phyloP scores from a whole-genome alignment of 2,329 filamentous ascomycete genomes.

The Apiospora malaysiana region DNA sequence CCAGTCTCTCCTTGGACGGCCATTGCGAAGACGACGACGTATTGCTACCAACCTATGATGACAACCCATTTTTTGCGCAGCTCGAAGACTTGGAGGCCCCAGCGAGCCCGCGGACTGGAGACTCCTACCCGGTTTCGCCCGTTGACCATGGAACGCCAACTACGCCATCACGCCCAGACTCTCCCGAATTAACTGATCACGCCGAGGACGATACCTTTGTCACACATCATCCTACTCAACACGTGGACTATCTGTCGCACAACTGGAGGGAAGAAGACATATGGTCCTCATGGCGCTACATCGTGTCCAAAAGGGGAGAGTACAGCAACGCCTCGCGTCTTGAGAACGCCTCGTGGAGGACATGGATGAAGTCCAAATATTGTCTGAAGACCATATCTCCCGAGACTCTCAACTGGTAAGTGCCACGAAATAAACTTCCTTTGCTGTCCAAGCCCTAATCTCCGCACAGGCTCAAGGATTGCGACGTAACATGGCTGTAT shows the following conservation, averaged over 20 bases:
- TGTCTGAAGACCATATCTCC: constrained; percentile 86
- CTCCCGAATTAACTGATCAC: constrained; percentile 60
- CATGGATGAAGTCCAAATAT: constrained; percentile 93
- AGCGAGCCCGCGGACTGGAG: constrained; percentile 54
- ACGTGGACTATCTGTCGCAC: constrained; percentile 95
- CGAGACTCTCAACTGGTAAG: constrained; percentile 91
- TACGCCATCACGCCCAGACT: constrained; percentile 60
- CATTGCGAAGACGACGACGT: constrained; percentile 57
- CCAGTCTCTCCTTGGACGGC: constrained; percentile 66
- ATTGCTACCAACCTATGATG: constrained; percentile 51
- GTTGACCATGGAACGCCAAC: constrained; percentile 59
- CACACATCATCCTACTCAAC: constrained; percentile 75
- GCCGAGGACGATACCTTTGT: constrained; percentile 83
- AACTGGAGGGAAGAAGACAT: constrained; percentile 96
- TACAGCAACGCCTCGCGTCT: constrained; percentile 83
- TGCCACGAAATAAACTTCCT: background rate
- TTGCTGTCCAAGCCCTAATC: constrained; percentile 36
- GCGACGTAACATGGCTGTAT: constrained; percentile 97
- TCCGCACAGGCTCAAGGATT: constrained; percentile 83
- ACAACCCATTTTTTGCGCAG: constrained; percentile 53
- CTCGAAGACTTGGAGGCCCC: constrained; percentile 57
- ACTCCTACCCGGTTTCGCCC: constrained; percentile 59
- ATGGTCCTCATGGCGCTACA: constrained; percentile 96
- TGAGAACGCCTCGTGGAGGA: constrained; percentile 97
- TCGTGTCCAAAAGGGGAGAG: constrained; percentile 77